Evolutionary conservation across 768 basidiomycete genomes (phyloP), one percentile per base, ranked within the genome.

Genomic region (Mycena latifolia): DNA sequence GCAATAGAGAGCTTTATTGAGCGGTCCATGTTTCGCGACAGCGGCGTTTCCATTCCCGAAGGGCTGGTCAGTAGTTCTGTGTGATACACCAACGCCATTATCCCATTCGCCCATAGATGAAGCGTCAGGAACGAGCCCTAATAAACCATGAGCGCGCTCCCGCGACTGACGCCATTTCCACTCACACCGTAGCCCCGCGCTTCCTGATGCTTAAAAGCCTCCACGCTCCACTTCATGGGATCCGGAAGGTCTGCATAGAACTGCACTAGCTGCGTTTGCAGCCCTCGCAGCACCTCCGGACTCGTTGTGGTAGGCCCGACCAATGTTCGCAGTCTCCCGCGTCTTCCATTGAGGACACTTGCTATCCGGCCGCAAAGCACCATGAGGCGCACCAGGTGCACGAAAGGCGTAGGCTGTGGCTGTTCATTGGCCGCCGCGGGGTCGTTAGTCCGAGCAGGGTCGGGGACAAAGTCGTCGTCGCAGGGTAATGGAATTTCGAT

Each of bases 351-450:
- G 33, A 67, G 25, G 4, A 67, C 54, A 12, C 41, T 55, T 9
- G 66, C 66, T 20, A 67, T 67, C 41, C 66, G 41, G 14, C 66
- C 66, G n/a, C 61, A 63, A 10, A 67, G 47, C 2, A 67, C 66
- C 52, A 67, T 55, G 22, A 67, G 43, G 31, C 61, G 43, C 22
- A 63, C 66, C 17, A 64, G 43, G 31, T 62, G 50, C 14, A 46
- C 37, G 45, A 63, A 63, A 2, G 61, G 47, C 48, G 35, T 52
- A 22, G 60, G 48, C 29, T 61, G 48, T 12, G 43, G 33, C 22
- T 14, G n/a, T 17, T 33, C 48, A 12, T 52, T 47, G 24, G 37
- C 15, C 28, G 37, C 31, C 37, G 52, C 20, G 43, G 52, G 29
- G 31, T 35, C 27, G 17, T 22, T 45, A 37, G 45, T 33, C 61